Conservation (phyloP, 2,329 filamentous ascomycete genomes). For the Alternaria triticina region DNA sequence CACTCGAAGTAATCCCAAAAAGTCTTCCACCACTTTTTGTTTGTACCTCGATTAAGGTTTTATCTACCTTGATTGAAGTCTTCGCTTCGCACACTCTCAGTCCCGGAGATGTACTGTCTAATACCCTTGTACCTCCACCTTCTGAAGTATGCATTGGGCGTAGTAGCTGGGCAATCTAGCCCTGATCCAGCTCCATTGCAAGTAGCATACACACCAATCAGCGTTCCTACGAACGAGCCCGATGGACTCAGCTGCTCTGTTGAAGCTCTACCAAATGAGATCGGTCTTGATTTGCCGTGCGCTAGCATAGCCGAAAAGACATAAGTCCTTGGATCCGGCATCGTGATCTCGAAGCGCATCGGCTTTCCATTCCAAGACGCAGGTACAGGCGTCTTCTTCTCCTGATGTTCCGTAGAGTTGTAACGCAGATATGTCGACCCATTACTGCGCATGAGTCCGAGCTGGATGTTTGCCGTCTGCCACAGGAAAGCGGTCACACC, state of each 20-base stretch:
- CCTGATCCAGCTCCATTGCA: slow-evolving; percentile 53
- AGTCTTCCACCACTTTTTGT: not conserved
- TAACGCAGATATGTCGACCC: slow-evolving; percentile 49
- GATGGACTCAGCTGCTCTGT: slow-evolving; percentile 16
- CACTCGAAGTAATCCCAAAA: not conserved
- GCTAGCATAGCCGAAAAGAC: not conserved
- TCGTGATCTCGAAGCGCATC: slow-evolving; percentile 33
- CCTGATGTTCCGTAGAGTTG: slow-evolving; percentile 43
- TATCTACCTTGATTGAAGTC: not conserved
- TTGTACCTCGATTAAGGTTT: not conserved
- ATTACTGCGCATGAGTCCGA: slow-evolving; percentile 40
- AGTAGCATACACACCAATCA: slow-evolving; percentile 61
- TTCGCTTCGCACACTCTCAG: not conserved
- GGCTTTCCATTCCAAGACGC: slow-evolving; percentile 43
- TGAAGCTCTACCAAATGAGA: slow-evolving; percentile 11
- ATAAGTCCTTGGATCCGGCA: slow-evolving; percentile 4
- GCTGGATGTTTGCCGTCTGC: slow-evolving; percentile 59
- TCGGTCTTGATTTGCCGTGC: not conserved
- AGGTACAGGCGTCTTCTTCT: slow-evolving; percentile 50
- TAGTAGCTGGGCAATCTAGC: slow-evolving; percentile 25
- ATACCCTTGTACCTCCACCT: slow-evolving; percentile 54
- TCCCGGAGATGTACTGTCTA: slow-evolving; percentile 3
- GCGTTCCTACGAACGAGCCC: slow-evolving; percentile 47
- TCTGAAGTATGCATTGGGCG: slow-evolving; percentile 55
- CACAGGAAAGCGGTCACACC: slow-evolving; percentile 62